A percentile compares a stretch with the other conserved stretches of the same genome.
phyloP scores from a whole-genome alignment of 2,329 filamentous ascomycete species.

The Pseudopithomyces chartarum region DNA sequence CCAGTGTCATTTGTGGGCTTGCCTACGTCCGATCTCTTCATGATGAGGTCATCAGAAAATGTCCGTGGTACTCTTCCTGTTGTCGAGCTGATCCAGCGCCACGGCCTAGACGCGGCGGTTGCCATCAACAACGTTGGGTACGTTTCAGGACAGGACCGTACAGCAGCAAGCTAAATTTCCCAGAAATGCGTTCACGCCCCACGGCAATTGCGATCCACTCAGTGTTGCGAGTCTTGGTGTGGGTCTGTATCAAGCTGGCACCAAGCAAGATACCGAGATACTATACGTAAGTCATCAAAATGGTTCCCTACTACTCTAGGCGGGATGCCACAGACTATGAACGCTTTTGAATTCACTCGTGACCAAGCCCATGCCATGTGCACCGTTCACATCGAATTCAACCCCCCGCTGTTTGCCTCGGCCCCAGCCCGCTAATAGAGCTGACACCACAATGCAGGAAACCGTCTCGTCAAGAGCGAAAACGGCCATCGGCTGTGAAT shows the following conservation, averaged over 20 bases:
- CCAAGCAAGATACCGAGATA: conserved; percentile 61
- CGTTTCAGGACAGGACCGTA: background rate
- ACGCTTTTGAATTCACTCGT: background rate
- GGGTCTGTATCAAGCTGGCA: conserved; percentile 71
- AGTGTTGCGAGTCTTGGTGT: conserved; percentile 66
- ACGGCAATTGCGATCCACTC: conserved; percentile 70
- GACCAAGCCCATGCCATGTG: background rate
- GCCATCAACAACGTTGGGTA: conserved; percentile 71
- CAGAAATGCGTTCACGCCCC: conserved; percentile 71
- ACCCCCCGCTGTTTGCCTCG: background rate
- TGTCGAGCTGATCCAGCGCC: conserved; percentile 62
- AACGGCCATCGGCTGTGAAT: conserved; percentile 45
- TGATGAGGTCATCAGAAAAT: conserved; percentile 62
- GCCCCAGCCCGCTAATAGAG: conserved; percentile 1
- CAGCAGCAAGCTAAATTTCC: background rate
- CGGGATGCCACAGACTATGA: background rate
- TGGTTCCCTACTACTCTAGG: background rate
- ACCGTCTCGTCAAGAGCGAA: conserved; percentile 55
- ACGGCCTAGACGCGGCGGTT: conserved; percentile 64
- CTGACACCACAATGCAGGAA: conserved; percentile 45
- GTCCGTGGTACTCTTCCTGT: conserved; percentile 67
- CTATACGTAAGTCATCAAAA: conserved; percentile 56
- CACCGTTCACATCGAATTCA: background rate
- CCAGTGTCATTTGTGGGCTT: conserved; percentile 71
- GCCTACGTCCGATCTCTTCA: conserved; percentile 73